Evolutionary conservation across 345 rosid species (phyloP), one percentile per base, ranked within the genome.

Genomic region (Murraya koenigii): DNA sequence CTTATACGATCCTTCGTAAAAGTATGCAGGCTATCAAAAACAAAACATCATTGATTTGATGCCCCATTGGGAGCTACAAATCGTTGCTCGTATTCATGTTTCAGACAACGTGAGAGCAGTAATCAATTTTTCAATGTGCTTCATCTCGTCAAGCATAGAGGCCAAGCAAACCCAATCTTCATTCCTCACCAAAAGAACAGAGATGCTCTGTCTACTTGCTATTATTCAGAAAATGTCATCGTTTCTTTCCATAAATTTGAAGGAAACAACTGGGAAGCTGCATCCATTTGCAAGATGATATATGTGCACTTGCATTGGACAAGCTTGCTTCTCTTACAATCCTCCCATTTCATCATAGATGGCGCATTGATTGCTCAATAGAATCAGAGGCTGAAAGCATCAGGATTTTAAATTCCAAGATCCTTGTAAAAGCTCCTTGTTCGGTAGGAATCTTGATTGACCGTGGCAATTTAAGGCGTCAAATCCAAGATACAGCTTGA

Each of bases 1-100:
- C 80, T 93, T 93, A 65, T 87, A 87, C 47, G 88, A 89, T 68
- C 87, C 88, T 58, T 72, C 92, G 28, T n/a, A 88, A 83, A 63
- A 82, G 76, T 89, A 86, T 39, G 88, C 84, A 22, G 84, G 88
- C 60, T 91, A 90, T 82, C 80, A 86, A 70, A 82, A 75, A 76
- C 82, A 91, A 74, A 86, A 80, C 71, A 44, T 91, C 28, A 62
- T 75, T 62, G 68, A 56, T 28, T 32, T 75, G 75, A 83, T 75
- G 72, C 79, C 79, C 26, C 6, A 6, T 15, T 64, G 82, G 19
- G 91, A 83, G 82, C 86, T 93, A 4, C 81, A 80, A 47, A 68
- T 89, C 36, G 84, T 90, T 32, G 70, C 89, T 2, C 88, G 93
- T 62, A 87, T 90, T 70, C 90, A 89, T 75, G 75, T 77, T 78